Evolutionary conservation across 257 asterid species (phyloP).

Genomic region (Jacaranda copaia): DNA sequence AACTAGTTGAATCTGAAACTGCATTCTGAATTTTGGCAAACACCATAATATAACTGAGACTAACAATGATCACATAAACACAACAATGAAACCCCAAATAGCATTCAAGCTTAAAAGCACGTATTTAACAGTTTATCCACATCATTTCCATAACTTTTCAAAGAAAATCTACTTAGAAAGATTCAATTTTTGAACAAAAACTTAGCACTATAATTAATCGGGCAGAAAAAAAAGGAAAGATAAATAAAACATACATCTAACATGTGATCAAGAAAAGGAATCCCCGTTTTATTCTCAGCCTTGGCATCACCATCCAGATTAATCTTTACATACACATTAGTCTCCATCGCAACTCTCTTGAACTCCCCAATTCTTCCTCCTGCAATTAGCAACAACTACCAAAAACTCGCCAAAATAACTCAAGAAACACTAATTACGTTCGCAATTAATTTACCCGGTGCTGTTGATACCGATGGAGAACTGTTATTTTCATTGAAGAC

Average conservation of each 20-base stretch:
- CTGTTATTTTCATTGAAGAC: conserved; percentile 48
- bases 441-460: conserved; percentile 43
- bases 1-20: too few species aligned
- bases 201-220: not conserved
- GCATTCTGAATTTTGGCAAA: not conserved
- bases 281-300: conserved; percentile 67
- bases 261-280: conserved; percentile 88
- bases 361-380: conserved; percentile 71
- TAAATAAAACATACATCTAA: conserved; percentile 60
- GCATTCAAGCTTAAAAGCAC: not conserved
- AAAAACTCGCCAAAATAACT: not conserved
- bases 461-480: conserved; percentile 41
- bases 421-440: not conserved
- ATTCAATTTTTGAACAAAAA: conserved; percentile 9
- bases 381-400: not conserved
- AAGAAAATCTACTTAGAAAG: not conserved
- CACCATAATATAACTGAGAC: not conserved
- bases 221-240: not conserved
- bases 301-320: conserved; percentile 74
- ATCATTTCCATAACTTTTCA: conserved; percentile 1
- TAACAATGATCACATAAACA: not conserved
- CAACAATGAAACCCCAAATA: not conserved
- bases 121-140: not conserved
- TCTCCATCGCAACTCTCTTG: conserved; percentile 74
- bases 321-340: conserved; percentile 70